phyloP scores from a whole-genome alignment of 257 asterid genomes.

The Dorcoceras hygrometricum region DNA sequence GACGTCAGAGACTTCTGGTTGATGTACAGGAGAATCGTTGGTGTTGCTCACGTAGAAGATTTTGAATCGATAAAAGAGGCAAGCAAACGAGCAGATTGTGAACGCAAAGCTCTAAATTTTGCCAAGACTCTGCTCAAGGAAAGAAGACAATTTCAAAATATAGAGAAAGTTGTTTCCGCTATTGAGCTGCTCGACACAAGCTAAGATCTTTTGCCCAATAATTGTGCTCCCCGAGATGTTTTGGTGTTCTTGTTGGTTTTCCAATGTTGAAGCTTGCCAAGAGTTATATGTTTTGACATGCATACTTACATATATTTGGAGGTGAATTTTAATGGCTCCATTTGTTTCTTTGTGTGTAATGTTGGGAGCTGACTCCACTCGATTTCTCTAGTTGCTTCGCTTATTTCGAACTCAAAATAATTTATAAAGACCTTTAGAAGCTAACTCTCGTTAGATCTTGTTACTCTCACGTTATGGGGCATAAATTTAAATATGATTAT shows the following conservation, averaged over 20 bases:
- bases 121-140: slow-evolving; percentile 76
- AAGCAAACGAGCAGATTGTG: slow-evolving; percentile 74
- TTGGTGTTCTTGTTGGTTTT: background rate
- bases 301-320: no score
- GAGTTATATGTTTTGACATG: background rate
- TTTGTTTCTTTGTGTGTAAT: no score
- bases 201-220: background rate
- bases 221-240: no score
- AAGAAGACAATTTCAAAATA: slow-evolving; percentile 50
- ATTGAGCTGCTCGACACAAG: slow-evolving; percentile 40
- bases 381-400: no score
- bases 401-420: no score
- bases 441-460: no score
- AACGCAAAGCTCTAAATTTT: slow-evolving; percentile 66
- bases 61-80: slow-evolving; percentile 71
- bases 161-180: slow-evolving; percentile 65
- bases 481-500: no score
- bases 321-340: no score
- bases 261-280: background rate
- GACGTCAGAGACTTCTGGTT: slow-evolving; percentile 14
- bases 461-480: no score
- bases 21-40: slow-evolving; percentile 80
- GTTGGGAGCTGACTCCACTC: no score
- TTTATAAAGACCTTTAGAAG: no score
- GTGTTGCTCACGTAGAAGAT: slow-evolving; percentile 96